Base-by-base conservation (phyloP, 2,329 filamentous ascomycete species). In the Elsinoe australis region DNA sequence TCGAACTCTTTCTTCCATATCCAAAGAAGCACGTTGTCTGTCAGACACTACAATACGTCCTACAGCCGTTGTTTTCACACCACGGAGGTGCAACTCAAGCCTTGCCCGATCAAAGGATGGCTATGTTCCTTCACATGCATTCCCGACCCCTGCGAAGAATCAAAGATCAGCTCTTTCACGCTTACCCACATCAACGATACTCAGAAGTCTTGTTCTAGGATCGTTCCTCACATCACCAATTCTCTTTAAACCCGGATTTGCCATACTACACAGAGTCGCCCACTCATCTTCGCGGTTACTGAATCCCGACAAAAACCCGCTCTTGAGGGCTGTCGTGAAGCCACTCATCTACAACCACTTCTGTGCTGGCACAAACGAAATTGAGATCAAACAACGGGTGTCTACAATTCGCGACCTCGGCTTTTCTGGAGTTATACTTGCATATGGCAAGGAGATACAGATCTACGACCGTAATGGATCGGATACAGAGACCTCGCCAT, bases 291-390 rank as follows among this genome's bases (percentile, higher is more conserved):
- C 64, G 0, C 49, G 61, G 1, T 46, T 74, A 1, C 59, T 74
- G 24, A 70, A 74, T 53, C 70, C 73, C 0, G 71, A 74, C 46
- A 65, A 63, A 12, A 74, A 74, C 54, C 64, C 64, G 1, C 14
- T 74, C 3, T 56, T 77, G 8, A 66, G 70, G 34, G 60, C 65
- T 41, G 57, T 71, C 3, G 59, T 72, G 19, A 69, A 70, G 53
- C 66, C 68, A 42, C 63, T 71, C 6, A 64, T 78, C 12, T 78
- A 78, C 55, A 69, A 75, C 50, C 75, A 78, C 38, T 78, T 78
- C 59, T 78, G 75, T 52, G 75, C 74, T 0, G 75, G 75, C 0
- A 68, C 69, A 21, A 75, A 70, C 46, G 64, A 67, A 32, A 47
- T 51, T 1, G 73, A 77, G 49, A 72, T 77, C 1, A 62, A 66